Evolutionary conservation across 768 basidiomycete species (phyloP).

Genomic region (Tephrocybe sp.): DNA sequence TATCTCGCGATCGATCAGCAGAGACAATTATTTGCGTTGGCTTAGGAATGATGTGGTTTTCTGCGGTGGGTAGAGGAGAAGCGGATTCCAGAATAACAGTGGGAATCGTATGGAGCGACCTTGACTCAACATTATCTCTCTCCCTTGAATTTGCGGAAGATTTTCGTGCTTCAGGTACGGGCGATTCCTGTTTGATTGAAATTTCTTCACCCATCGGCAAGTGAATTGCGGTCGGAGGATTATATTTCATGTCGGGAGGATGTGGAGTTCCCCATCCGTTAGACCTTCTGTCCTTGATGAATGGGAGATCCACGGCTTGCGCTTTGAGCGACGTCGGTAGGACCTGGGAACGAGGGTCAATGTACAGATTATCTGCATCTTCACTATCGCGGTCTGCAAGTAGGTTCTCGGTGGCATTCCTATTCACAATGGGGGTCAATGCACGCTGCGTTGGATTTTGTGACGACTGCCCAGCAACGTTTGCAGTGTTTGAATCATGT

Average conservation of each 20-base stretch:
- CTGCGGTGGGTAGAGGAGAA: no score
- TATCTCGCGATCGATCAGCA: no score
- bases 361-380: conserved; percentile 25
- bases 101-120: no score
- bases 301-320: conserved; percentile 26
- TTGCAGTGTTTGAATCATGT: background rate
- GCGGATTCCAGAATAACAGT: no score
- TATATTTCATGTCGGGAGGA: conserved; percentile 7
- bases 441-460: background rate
- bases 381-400: conserved; percentile 21
- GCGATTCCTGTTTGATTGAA: conserved; percentile 3
- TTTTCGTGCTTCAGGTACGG: background rate
- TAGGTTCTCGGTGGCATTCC: conserved; percentile 6
- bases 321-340: conserved; percentile 21
- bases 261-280: conserved; percentile 12
- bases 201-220: background rate
- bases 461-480: background rate
- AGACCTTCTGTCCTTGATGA: conserved; percentile 18
- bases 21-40: no score
- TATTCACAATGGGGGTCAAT: background rate
- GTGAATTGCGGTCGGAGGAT: background rate
- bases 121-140: no score
- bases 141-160: no score
- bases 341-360: conserved; percentile 18
- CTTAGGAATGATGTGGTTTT: no score